Conservation (phyloP, 2,329 filamentous ascomycete genomes). For the Paecilomyces variotii region DNA sequence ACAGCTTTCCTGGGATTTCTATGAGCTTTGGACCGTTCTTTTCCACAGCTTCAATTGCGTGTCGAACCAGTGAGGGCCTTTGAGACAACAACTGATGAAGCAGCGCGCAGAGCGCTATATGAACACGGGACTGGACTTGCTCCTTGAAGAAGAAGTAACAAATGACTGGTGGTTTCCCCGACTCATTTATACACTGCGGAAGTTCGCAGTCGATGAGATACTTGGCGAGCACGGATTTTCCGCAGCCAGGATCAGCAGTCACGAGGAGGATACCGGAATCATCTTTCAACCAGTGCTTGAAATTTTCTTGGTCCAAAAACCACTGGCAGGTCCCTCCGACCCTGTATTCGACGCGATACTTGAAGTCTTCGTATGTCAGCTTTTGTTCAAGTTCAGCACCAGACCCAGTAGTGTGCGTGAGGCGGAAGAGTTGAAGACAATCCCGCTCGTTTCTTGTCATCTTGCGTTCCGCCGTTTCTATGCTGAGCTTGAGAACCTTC, state of each 20-base stretch:
- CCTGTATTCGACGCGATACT: slow-evolving; percentile 20
- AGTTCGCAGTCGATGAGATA: slow-evolving; percentile 25
- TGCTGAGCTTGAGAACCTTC: not conserved
- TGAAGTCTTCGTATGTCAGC: slow-evolving; percentile 3
- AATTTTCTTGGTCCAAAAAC: slow-evolving; percentile 11
- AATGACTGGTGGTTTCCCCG: slow-evolving; percentile 15
- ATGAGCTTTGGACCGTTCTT: slow-evolving; percentile 19
- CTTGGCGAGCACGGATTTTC: slow-evolving; percentile 17
- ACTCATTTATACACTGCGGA: not conserved
- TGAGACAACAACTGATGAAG: slow-evolving; percentile 33
- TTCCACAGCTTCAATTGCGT: slow-evolving; percentile 21
- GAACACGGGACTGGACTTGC: slow-evolving; percentile 26
- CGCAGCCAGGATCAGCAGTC: slow-evolving; percentile 6
- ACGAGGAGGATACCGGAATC: slow-evolving; percentile 1
- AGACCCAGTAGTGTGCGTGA: not conserved
- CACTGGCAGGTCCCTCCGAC: slow-evolving; percentile 20
- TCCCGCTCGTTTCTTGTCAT: slow-evolving; percentile 1
- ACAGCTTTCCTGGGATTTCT: slow-evolving; percentile 17
- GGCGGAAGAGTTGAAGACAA: slow-evolving; percentile 4
- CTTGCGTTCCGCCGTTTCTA: not conserved
- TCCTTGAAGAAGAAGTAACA: slow-evolving; percentile 43
- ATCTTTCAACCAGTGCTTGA: slow-evolving; percentile 5
- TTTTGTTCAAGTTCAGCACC: not conserved
- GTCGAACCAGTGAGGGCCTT: slow-evolving; percentile 20
- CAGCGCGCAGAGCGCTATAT: slow-evolving; percentile 32